A percentile compares a stretch with the other conserved stretches of the same genome.
phyloP scores from a whole-genome alignment of 768 basidiomycete genomes.

The Lentinula boryana region DNA sequence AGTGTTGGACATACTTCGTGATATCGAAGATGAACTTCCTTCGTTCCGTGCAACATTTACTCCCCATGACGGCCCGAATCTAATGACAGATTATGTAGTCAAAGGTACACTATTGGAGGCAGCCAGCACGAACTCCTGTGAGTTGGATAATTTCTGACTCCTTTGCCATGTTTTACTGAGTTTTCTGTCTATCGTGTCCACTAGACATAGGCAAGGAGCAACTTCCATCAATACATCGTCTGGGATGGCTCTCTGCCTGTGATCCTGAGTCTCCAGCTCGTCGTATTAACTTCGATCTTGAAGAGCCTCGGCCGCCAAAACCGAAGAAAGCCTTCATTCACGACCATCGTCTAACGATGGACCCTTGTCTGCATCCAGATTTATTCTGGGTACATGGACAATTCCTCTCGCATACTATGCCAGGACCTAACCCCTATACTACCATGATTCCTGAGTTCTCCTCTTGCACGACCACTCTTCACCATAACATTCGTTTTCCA shows the following conservation, averaged over 20 bases:
- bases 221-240: slow-evolving; percentile 2
- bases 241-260: slow-evolving; percentile 37
- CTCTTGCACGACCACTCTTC: slow-evolving; percentile 38
- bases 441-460: slow-evolving; percentile 47
- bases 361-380: slow-evolving; percentile 38
- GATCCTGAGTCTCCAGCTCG: slow-evolving; percentile 26
- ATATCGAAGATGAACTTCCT: slow-evolving; percentile 31
- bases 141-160: slow-evolving; percentile 5
- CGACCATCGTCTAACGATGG: slow-evolving; percentile 36
- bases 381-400: slow-evolving; percentile 39
- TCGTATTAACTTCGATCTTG: slow-evolving; percentile 20
- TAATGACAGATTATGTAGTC: slow-evolving; percentile 25
- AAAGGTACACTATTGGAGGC: slow-evolving; percentile 25
- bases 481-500: slow-evolving; percentile 46
- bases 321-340: slow-evolving; percentile 37
- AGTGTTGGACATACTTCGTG: slow-evolving; percentile 25
- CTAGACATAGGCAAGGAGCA: neutral
- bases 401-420: slow-evolving; percentile 37
- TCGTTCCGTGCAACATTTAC: slow-evolving; percentile 36
- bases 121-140: slow-evolving; percentile 24
- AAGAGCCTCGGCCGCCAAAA: slow-evolving; percentile 12
- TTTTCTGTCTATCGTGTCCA: neutral
- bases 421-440: slow-evolving; percentile 36
- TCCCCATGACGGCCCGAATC: slow-evolving; percentile 31
- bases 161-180: neutral